Conservation (phyloP, 2,329 filamentous ascomycete genomes). For the Penicillium expansum region DNA sequence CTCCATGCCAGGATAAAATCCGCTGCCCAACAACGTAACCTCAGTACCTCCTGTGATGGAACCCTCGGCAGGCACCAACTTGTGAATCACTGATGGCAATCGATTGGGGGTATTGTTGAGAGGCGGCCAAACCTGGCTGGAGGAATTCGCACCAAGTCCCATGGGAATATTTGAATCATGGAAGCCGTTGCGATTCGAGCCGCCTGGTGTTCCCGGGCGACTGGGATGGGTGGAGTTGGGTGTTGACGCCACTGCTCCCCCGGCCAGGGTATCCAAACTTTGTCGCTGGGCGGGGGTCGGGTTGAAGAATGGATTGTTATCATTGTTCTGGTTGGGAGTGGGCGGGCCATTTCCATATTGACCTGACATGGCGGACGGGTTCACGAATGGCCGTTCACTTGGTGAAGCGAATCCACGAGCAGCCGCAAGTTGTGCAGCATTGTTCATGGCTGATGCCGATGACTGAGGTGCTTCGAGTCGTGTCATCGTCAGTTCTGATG, state of each 20-base stretch:
- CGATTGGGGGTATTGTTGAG: constrained; percentile 52
- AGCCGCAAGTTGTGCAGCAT: constrained; percentile 44
- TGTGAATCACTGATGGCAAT: constrained; percentile 67
- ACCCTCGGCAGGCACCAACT: constrained; percentile 78
- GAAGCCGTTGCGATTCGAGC: constrained; percentile 45
- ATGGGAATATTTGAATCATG: constrained; percentile 34
- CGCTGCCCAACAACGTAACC: constrained; percentile 77
- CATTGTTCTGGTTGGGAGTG: constrained; percentile 60
- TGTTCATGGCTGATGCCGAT: constrained; percentile 40
- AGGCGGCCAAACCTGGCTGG: constrained; percentile 53
- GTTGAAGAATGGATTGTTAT: constrained; percentile 60
- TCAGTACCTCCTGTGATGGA: constrained; percentile 81
- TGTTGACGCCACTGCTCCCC: constrained; percentile 67
- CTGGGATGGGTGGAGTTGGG: constrained; percentile 71
- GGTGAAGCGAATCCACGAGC: constrained; percentile 37
- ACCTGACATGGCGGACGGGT: constrained; percentile 42
- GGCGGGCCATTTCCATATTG: constrained; percentile 61
- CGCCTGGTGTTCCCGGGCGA: constrained; percentile 69
- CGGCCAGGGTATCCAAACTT: constrained; percentile 63
- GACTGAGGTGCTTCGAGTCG: constrained; percentile 62
- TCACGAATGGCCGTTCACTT: constrained; percentile 48
- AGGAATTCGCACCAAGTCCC: constrained; percentile 44
- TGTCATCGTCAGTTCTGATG: constrained; percentile 76
- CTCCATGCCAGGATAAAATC: constrained; percentile 74
- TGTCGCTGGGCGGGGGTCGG: constrained; percentile 55